Conservation (phyloP, 2,329 filamentous ascomycete species). For the Colletotrichum limetticola region DNA sequence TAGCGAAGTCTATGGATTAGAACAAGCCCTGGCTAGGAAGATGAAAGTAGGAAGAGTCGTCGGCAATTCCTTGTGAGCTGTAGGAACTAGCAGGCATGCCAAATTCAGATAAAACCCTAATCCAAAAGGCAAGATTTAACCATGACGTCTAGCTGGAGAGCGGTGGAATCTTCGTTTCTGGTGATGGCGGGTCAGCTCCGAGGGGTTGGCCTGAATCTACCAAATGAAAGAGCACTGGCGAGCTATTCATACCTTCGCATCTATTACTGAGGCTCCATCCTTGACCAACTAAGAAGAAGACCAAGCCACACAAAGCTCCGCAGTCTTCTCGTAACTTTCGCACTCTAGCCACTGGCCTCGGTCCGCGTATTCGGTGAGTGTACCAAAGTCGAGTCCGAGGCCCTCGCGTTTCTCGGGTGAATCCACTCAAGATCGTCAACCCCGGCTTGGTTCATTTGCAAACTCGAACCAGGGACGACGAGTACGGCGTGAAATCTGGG, state of each 20-base stretch:
- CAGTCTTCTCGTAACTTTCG: neutral
- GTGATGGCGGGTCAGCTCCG: too few relatives aligned
- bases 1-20: too few relatives aligned
- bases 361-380: neutral
- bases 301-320: neutral
- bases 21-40: too few relatives aligned
- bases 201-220: neutral
- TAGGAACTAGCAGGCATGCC: too few relatives aligned
- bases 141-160: too few relatives aligned
- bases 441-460: neutral
- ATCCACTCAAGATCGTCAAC: neutral
- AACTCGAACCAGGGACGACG: neutral
- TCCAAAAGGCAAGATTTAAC: too few relatives aligned
- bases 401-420: neutral
- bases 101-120: rapidly evolving
- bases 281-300: neutral
- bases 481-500: neutral
- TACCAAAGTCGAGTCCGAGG: neutral
- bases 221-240: neutral
- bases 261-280: neutral
- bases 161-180: too few relatives aligned
- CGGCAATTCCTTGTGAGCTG: too few relatives aligned
- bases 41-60: too few relatives aligned
- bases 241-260: neutral
- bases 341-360: neutral